A percentile compares a stretch with the other conserved stretches of the same genome.
phyloP scores from a whole-genome alignment of 495 filamentous ascomycete genomes.

The Aspergillus mulundensis region DNA sequence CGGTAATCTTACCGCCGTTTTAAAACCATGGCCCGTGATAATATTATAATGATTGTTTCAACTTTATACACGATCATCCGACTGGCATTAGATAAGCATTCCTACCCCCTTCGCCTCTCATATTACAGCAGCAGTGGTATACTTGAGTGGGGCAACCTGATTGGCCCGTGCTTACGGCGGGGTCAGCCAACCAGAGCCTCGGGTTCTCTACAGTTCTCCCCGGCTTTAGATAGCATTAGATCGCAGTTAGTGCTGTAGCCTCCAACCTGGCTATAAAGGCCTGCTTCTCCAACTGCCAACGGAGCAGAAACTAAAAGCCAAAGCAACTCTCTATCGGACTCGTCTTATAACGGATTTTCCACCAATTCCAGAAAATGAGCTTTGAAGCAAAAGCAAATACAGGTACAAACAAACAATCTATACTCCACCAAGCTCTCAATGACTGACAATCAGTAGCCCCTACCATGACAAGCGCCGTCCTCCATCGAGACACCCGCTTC shows the following conservation, averaged over 20 bases:
- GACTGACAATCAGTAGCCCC: constrained; percentile 1
- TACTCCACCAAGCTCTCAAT: neutral
- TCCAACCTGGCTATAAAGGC: neutral
- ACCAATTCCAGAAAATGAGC: neutral
- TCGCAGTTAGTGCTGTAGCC: too few species aligned
- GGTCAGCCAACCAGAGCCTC: constrained; percentile 25
- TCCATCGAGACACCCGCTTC: constrained; percentile 41
- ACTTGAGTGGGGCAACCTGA: neutral
- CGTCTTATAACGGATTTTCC: neutral
- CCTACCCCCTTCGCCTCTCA: too few species aligned
- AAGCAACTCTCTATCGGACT: neutral
- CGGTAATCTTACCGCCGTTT: too few species aligned
- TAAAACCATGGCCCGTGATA: too few species aligned
- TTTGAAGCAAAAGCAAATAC: neutral
- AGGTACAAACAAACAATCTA: neutral
- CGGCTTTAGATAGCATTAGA: constrained; percentile 7
- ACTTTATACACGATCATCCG: too few species aligned
- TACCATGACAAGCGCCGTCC: constrained; percentile 30
- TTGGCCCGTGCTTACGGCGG: constrained; percentile 7
- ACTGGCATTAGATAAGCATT: too few species aligned
- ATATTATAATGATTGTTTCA: too few species aligned
- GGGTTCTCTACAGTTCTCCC: constrained; percentile 26
- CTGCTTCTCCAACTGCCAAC: neutral
- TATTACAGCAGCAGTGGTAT: neutral
- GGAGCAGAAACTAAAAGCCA: neutral